Conservation (phyloP, 192 early-diverging fungal species). For the Dissophora globulifera region DNA sequence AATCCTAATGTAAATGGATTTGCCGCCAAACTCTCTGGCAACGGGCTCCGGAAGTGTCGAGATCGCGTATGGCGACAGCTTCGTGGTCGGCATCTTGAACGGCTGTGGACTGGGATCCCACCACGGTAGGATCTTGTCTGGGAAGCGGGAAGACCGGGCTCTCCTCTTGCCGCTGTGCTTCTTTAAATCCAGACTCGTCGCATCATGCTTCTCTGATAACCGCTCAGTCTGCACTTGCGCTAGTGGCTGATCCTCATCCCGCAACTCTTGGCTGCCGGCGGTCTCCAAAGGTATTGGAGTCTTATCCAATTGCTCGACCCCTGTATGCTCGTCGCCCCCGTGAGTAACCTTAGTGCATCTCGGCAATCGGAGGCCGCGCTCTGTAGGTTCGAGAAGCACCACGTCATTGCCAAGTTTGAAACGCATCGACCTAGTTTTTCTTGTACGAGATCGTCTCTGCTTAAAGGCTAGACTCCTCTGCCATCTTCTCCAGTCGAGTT, state of each 20-base stretch:
- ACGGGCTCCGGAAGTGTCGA: slow-evolving; percentile 42
- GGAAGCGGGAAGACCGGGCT: not conserved
- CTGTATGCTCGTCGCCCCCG: not conserved
- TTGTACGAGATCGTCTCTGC: not conserved
- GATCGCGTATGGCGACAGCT: slow-evolving; percentile 37
- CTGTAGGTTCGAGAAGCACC: slow-evolving; percentile 21
- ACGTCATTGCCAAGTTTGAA: slow-evolving; percentile 33
- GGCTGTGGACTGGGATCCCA: slow-evolving; percentile 47
- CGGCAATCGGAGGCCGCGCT: slow-evolving; percentile 26
- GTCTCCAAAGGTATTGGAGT: no score
- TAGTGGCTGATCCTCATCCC: no score
- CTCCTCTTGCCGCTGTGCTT: not conserved
- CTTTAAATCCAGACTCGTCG: no score
- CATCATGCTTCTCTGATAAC: no score
- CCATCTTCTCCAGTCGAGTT: slow-evolving; percentile 49
- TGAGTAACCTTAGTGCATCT: not conserved
- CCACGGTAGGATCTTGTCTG: slow-evolving; percentile 21
- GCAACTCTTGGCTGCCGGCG: no score
- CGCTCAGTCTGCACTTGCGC: no score
- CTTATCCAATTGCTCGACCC: no score
- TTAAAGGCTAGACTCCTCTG: slow-evolving; percentile 7
- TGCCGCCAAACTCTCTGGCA: slow-evolving; percentile 23
- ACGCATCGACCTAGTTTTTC: slow-evolving; percentile 18
- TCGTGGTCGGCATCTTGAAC: slow-evolving; percentile 37
- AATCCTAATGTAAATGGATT: slow-evolving; percentile 8